Percentiles rank a stretch among this genome's conserved stretches.
Evolutionary conservation across 139 green algal genomes (phyloP).

Genomic region (Tetradesmus lagerheimii): DNA sequence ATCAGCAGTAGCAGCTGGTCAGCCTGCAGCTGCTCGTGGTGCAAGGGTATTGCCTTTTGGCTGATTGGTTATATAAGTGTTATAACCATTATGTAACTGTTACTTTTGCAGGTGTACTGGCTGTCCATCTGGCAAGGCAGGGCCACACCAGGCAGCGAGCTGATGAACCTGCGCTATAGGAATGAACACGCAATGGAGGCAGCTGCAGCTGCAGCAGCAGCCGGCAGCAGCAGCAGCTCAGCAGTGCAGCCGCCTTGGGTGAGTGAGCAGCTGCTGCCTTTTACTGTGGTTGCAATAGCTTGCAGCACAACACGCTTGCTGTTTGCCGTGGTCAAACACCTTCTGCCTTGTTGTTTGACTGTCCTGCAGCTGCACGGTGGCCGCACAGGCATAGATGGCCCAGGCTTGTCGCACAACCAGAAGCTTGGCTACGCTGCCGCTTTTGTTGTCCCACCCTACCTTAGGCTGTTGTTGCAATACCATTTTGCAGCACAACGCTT

Average conservation of each 20-base stretch:
- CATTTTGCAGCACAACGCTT: not conserved
- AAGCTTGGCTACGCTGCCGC: constrained; percentile 61
- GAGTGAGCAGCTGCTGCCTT: not conserved
- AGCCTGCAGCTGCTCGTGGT: not conserved
- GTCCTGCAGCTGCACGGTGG: constrained; percentile 46
- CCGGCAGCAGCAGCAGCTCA: not conserved
- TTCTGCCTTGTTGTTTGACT: too few relatives aligned
- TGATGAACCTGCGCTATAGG: constrained; percentile 93
- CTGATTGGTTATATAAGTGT: too few relatives aligned
- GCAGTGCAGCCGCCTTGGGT: constrained; percentile 6
- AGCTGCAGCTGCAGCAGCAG: constrained; percentile 21
- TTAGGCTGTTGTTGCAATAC: constrained; percentile 64
- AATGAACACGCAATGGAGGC: constrained; percentile 66
- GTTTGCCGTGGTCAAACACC: too few relatives aligned
- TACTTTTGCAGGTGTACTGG: constrained; percentile 72
- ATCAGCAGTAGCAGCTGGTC: not conserved
- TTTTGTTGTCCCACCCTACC: constrained; percentile 74
- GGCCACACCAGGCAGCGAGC: constrained; percentile 82
- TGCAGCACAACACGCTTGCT: too few relatives aligned
- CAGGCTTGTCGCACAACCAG: constrained; percentile 68
- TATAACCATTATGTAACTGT: not conserved
- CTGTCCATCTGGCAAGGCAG: constrained; percentile 68
- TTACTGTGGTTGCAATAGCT: not conserved
- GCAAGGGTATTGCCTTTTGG: too few relatives aligned
- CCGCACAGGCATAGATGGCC: constrained; percentile 76